phyloP scores from a whole-genome alignment of 495 filamentous ascomycete genomes.

The Talaromyces trachyspermus region DNA sequence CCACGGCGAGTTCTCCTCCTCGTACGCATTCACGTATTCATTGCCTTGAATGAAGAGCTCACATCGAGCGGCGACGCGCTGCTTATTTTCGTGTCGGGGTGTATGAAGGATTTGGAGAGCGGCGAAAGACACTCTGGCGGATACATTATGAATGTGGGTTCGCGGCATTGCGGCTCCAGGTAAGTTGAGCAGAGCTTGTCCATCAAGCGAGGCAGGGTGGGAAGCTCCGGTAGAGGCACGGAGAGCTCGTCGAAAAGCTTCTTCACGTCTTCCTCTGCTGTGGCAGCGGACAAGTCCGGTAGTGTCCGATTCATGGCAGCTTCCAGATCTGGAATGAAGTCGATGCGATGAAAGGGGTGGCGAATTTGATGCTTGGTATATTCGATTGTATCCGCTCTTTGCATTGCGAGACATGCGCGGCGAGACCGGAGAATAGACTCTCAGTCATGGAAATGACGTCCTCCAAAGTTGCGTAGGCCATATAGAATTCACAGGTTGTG shows the following conservation, averaged over 20 bases:
- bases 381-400: constrained; percentile 42
- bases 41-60: constrained; percentile 78
- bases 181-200: constrained; percentile 72
- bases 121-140: constrained; percentile 90
- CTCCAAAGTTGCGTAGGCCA: constrained; percentile 69
- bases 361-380: constrained; percentile 47
- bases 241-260: constrained; percentile 51
- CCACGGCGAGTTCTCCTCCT: constrained; percentile 92
- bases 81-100: too few relatives aligned
- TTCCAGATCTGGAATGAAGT: constrained; percentile 80
- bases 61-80: constrained; percentile 67
- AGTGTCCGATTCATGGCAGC: constrained; percentile 52
- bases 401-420: constrained; percentile 40
- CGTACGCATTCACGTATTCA: constrained; percentile 91
- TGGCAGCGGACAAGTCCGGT: constrained; percentile 53
- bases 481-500: constrained; percentile 94
- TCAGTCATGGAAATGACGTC: constrained; percentile 73
- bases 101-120: constrained; percentile 74
- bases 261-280: constrained; percentile 39
- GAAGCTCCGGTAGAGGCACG: constrained; percentile 41
- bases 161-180: constrained; percentile 62
- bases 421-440: constrained; percentile 52
- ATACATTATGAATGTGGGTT: constrained; percentile 84
- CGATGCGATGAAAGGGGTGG: constrained; percentile 54
- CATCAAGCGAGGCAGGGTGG: constrained; percentile 72